Conservation (phyloP, 805 yeast species). For the Wickerhamiella vanderwaltii region DNA sequence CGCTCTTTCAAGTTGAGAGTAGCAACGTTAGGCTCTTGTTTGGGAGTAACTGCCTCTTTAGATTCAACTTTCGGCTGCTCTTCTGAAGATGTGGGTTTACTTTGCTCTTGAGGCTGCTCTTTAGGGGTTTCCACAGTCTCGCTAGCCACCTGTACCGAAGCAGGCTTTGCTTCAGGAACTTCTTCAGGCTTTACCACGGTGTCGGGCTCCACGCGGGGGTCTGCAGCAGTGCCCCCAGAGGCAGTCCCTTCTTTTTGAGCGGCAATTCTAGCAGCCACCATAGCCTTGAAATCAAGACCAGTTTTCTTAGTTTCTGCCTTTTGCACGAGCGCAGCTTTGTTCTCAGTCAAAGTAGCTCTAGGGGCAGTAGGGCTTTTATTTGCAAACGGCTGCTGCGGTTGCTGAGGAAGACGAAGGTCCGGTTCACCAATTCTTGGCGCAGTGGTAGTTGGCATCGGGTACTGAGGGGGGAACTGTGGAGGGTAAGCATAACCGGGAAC, state of each 20-base stretch:
- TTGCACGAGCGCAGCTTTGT: constrained; percentile 9
- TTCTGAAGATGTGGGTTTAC: background rate
- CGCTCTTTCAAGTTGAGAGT: background rate
- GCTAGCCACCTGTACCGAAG: constrained; percentile 13
- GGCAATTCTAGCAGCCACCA: constrained; percentile 13
- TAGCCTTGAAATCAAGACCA: constrained; percentile 13
- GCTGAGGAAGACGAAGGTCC: background rate
- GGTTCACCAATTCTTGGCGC: background rate
- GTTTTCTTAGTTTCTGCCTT: constrained; percentile 11
- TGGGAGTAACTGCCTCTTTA: background rate
- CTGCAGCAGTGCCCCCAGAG: background rate
- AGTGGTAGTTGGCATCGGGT: constrained; percentile 13
- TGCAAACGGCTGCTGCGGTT: background rate
- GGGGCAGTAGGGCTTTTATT: background rate
- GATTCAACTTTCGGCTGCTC: background rate
- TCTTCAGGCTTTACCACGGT: constrained; percentile 13
- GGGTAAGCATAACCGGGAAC: constrained; percentile 10
- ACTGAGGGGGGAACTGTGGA: no score
- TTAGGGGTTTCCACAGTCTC: background rate
- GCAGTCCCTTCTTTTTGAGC: constrained; percentile 6
- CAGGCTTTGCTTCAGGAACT: constrained; percentile 10
- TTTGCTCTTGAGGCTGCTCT: no score
- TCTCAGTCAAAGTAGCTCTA: background rate
- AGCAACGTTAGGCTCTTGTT: no score
- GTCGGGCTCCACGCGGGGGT: background rate